Evolutionary conservation across 495 filamentous ascomycete species (phyloP).

Genomic region (Staphylotrichum longicolle): DNA sequence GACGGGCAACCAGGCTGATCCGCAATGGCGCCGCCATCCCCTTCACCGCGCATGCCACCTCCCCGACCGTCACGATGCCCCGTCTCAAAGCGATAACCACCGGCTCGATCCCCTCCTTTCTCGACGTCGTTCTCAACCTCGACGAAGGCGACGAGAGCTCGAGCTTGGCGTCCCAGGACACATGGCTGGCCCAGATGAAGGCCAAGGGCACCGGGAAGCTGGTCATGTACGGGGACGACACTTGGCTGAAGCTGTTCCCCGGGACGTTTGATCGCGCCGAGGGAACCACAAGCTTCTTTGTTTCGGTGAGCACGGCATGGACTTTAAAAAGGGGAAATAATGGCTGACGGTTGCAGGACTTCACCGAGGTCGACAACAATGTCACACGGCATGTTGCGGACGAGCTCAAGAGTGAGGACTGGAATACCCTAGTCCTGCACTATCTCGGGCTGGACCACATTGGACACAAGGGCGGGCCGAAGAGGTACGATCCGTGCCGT

Average conservation of each 20-base stretch:
- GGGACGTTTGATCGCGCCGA: constrained; percentile 79
- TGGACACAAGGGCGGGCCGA: constrained; percentile 92
- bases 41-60: constrained; percentile 93
- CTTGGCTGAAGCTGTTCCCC: constrained; percentile 96
- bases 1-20: constrained; percentile 63
- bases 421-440: constrained; percentile 92
- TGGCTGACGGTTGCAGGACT: constrained; percentile 64
- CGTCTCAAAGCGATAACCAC: constrained; percentile 96
- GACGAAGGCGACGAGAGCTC: constrained; percentile 90
- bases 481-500: constrained; percentile 51
- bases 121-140: constrained; percentile 95
- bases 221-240: constrained; percentile 97
- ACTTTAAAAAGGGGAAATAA: too few relatives aligned
- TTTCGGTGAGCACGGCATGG: constrained; percentile 68
- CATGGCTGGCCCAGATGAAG: constrained; percentile 91
- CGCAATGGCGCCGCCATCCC: constrained; percentile 77
- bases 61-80: constrained; percentile 98
- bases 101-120: constrained; percentile 91
- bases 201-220: constrained; percentile 66
- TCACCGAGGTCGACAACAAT: constrained; percentile 95
- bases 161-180: constrained; percentile 82
- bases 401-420: constrained; percentile 75
- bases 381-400: constrained; percentile 84
- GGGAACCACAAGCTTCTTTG: constrained; percentile 96
- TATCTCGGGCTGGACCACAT: constrained; percentile 97